Conservation (phyloP, 257 asterid genomes). For the Parsonsia alboflavescens region DNA sequence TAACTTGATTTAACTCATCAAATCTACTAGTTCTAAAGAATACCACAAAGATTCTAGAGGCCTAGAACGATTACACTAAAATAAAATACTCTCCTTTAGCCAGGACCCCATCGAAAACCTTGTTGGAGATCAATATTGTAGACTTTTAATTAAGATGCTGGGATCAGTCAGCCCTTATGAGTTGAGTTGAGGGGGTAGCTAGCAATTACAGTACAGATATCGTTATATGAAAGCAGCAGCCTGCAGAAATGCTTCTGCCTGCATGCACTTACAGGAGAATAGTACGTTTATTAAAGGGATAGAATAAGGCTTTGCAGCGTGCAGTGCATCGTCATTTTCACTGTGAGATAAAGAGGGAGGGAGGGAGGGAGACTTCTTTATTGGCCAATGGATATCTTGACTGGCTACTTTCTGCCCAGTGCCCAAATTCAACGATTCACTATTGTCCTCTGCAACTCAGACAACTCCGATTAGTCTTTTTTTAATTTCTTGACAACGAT, state of each 20-base stretch:
- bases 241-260: constrained; percentile 1
- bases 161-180: too few relatives aligned
- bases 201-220: background rate
- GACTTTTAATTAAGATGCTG: background rate
- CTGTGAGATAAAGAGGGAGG: background rate
- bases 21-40: too few relatives aligned
- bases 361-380: constrained; percentile 8
- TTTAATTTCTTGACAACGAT: constrained; percentile 1
- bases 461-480: constrained; percentile 17
- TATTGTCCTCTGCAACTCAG: constrained; percentile 15
- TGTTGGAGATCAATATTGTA: background rate
- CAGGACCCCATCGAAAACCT: background rate
- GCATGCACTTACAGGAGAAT: background rate
- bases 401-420: constrained; percentile 19
- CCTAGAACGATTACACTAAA: background rate
- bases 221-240: background rate
- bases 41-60: background rate
- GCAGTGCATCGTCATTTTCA: constrained; percentile 34
- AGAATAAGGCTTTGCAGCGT: constrained; percentile 24
- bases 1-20: too few relatives aligned
- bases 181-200: too few relatives aligned
- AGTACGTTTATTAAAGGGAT: constrained; percentile 9
- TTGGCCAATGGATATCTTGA: constrained; percentile 25
- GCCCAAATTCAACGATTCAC: constrained; percentile 17
- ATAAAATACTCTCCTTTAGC: background rate